These are phyloP conservation scores for Stenocarpella maydis DNA, from an alignment of 2,329 filamentous ascomycete genomes.

Conservation along the genomic window DNA sequence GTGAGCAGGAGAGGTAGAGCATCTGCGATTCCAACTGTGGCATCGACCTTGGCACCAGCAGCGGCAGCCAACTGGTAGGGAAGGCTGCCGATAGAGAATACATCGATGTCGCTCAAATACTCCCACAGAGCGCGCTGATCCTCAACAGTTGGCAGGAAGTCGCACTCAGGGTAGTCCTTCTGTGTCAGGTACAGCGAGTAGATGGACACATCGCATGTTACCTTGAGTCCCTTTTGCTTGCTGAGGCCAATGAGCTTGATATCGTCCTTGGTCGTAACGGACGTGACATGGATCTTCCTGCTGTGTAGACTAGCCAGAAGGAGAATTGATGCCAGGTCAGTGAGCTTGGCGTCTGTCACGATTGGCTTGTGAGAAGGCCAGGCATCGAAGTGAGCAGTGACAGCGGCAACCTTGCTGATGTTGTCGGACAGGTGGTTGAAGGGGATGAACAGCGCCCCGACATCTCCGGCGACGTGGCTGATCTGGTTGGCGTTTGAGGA, in stretches of 20 bases:
- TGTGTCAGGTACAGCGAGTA: conserved; percentile 80
- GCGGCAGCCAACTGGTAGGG: conserved; percentile 76
- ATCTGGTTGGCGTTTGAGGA: conserved; percentile 79
- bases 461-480: conserved; percentile 74
- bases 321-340: conserved; percentile 81
- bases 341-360: conserved; percentile 81
- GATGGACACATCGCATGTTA: conserved; percentile 84
- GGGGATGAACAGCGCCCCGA: conserved; percentile 82
- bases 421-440: conserved; percentile 85
- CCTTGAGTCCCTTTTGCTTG: conserved; percentile 82
- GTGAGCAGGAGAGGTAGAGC: conserved; percentile 78
- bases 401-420: conserved; percentile 83
- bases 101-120: conserved; percentile 75
- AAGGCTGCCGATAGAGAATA: conserved; percentile 81
- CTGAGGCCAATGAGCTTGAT: conserved; percentile 79
- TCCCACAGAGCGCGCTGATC: conserved; percentile 81
- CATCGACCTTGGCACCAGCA: conserved; percentile 60
- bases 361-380: conserved; percentile 84
- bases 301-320: conserved; percentile 80
- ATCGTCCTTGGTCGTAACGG: conserved; percentile 82
- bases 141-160: conserved; percentile 69
- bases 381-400: conserved; percentile 79
- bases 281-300: conserved; percentile 81
- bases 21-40: conserved; percentile 74
- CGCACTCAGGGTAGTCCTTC: conserved; percentile 73